These are phyloP conservation scores for Wickerhamomyces ciferrii DNA, from an alignment of 805 yeast species.

Conservation along the genomic window DNA sequence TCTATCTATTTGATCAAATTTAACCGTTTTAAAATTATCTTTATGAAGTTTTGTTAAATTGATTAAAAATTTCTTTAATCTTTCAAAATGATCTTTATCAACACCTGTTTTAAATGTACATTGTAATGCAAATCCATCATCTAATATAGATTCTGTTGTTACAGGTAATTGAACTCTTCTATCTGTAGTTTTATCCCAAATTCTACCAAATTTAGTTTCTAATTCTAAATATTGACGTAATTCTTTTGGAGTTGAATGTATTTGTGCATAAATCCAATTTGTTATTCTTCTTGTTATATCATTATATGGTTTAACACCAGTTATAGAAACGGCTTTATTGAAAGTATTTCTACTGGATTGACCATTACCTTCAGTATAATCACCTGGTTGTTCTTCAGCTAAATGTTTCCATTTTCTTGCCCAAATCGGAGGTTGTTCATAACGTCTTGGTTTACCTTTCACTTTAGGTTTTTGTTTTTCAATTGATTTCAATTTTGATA, in stretches of 20 bases:
- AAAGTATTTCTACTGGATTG: background rate
- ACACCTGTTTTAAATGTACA: conserved; percentile 62
- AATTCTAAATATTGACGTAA: conserved; percentile 56
- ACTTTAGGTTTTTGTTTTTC: conserved; percentile 20
- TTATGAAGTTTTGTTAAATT: conserved; percentile 48
- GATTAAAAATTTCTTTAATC: conserved; percentile 46
- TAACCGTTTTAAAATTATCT: conserved; percentile 53
- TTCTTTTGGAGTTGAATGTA: conserved; percentile 55
- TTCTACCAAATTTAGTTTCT: conserved; percentile 70
- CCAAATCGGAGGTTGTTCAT: conserved; percentile 72
- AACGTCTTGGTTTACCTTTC: conserved; percentile 51
- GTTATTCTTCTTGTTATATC: conserved; percentile 78
- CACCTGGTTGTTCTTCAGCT: conserved; percentile 21
- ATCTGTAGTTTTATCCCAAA: conserved; percentile 59
- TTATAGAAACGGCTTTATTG: conserved; percentile 39
- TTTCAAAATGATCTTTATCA: conserved; percentile 56
- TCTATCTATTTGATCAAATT: conserved; percentile 58
- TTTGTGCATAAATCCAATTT: conserved; percentile 84
- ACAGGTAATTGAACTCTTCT: conserved; percentile 61
- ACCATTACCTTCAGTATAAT: background rate
- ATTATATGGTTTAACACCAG: conserved; percentile 74
- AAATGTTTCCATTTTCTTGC: conserved; percentile 67
- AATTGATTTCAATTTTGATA: conserved; percentile 9
- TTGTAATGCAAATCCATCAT: conserved; percentile 44
- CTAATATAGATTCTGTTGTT: conserved; percentile 58